These are phyloP conservation scores for Amylostereum areolatum DNA, from an alignment of 1,284 basidiomycete genomes.

Conservation along the genomic window DNA sequence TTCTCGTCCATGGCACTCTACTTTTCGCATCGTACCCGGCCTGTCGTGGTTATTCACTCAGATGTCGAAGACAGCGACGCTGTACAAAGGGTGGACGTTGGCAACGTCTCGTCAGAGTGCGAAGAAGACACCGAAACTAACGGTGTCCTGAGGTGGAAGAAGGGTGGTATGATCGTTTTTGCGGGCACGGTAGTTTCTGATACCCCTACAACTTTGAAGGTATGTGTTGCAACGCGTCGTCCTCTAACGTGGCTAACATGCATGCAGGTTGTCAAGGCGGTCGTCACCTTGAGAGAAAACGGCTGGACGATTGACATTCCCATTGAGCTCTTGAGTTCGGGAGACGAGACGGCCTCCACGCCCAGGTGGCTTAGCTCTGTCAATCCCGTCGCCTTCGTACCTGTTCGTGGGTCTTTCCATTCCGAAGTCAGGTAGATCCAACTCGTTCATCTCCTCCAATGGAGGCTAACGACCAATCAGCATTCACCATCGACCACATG, in stretches of 20 bases:
- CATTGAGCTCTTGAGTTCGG: conserved; percentile 34
- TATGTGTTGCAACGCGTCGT: too few relatives aligned
- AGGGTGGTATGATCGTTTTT: conserved; percentile 47
- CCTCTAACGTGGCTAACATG: background rate
- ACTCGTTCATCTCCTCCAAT: too few relatives aligned
- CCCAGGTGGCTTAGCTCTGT: conserved; percentile 53
- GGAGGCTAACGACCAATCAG: too few relatives aligned
- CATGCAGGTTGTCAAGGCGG: conserved; percentile 43
- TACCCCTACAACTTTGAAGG: conserved; percentile 41
- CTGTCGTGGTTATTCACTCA: conserved; percentile 44
- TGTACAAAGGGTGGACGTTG: conserved; percentile 40
- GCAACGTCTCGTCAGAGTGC: conserved; percentile 24
- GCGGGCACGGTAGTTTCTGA: conserved; percentile 48
- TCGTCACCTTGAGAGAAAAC: conserved; percentile 47
- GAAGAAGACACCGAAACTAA: conserved; percentile 19
- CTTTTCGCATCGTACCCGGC: conserved; percentile 40
- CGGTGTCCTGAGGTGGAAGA: conserved; percentile 50
- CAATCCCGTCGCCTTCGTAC: conserved; percentile 44
- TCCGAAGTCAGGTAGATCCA: conserved; percentile 44
- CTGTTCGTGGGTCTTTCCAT: conserved; percentile 41
- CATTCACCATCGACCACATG: conserved; percentile 59
- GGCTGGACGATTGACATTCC: conserved; percentile 62
- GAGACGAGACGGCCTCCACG: conserved; percentile 22
- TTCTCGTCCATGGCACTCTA: conserved; percentile 53
- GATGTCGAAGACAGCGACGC: conserved; percentile 8